Percentiles rank a stretch among this genome's conserved stretches.
Conservation (phyloP, 2,329 filamentous ascomycete genomes). For the Colletotrichum trifolii region DNA sequence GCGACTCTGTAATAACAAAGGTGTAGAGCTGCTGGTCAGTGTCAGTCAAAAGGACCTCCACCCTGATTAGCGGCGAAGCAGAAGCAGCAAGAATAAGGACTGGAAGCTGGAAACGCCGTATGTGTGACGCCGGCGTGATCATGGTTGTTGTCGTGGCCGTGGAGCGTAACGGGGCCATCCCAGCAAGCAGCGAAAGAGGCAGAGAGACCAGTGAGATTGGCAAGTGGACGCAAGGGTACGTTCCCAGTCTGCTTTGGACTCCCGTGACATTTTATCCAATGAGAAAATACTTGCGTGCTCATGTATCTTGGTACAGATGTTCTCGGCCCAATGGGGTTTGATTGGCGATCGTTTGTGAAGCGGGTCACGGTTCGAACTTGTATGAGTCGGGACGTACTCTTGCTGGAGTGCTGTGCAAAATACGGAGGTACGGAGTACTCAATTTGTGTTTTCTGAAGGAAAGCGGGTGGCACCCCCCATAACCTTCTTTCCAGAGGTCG, state of each 20-base stretch:
- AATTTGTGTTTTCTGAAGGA: background rate
- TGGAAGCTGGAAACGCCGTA: conserved; percentile 27
- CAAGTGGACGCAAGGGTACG: background rate
- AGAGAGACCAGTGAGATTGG: no score
- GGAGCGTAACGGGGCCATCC: conserved; percentile 16
- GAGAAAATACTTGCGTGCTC: no score
- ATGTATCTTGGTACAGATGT: no score
- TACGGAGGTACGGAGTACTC: background rate
- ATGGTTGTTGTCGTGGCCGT: background rate
- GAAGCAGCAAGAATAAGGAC: background rate
- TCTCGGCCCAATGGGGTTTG: no score
- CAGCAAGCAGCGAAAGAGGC: background rate
- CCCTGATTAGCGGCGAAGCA: no score
- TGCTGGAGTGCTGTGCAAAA: no score
- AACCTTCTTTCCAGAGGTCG: conserved; percentile 35
- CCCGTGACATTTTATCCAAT: no score
- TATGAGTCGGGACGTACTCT: background rate
- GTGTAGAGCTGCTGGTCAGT: background rate
- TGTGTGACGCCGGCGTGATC: conserved; percentile 15
- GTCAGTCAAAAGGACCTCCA: background rate
- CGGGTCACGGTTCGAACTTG: no score
- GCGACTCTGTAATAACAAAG: background rate
- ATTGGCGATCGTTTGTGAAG: no score
- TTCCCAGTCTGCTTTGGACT: background rate
- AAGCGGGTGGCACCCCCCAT: conserved; percentile 25